Conservation (phyloP, 352 stramenopile genomes). For the Globisporangium ultimum region DNA sequence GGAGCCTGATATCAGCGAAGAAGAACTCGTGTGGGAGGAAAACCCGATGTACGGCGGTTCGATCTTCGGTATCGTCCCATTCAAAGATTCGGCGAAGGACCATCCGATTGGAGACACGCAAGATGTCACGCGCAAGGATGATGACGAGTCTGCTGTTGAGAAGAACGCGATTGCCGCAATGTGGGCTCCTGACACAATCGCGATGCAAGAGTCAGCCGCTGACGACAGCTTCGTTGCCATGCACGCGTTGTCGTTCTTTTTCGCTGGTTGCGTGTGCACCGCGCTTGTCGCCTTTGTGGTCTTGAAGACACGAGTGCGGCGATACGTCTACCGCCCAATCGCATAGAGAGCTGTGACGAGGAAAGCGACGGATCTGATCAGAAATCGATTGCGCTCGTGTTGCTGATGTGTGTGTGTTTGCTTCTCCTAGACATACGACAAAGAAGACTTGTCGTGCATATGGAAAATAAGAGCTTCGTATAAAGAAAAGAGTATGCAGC, state of each 20-base stretch:
- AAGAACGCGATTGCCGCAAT: constrained; percentile 11
- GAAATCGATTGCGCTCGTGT: too few species aligned
- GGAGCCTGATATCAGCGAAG: constrained; percentile 78
- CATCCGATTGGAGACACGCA: constrained; percentile 90
- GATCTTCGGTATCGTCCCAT: constrained; percentile 75
- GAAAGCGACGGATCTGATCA: background rate
- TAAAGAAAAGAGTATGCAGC: background rate
- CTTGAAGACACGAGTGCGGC: constrained; percentile 40
- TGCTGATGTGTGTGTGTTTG: too few species aligned
- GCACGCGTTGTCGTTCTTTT: constrained; percentile 52
- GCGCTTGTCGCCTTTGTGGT: constrained; percentile 36
- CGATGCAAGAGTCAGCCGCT: background rate
- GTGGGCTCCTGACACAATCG: constrained; percentile 7
- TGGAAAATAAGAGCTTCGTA: too few species aligned
- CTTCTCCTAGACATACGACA: background rate
- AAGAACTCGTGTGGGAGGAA: constrained; percentile 82
- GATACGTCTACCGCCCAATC: constrained; percentile 63
- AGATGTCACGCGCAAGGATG: constrained; percentile 61
- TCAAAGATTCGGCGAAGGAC: constrained; percentile 64
- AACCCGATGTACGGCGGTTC: constrained; percentile 70
- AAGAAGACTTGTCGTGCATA: background rate
- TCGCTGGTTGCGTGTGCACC: constrained; percentile 55
- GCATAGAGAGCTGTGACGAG: constrained; percentile 17
- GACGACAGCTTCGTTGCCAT: constrained; percentile 20
- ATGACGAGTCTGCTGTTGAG: constrained; percentile 10